Evolutionary conservation across 2,329 filamentous ascomycete species (phyloP), one percentile per base, ranked within the genome.

Genomic region (Leptosphaerulina australis): DNA sequence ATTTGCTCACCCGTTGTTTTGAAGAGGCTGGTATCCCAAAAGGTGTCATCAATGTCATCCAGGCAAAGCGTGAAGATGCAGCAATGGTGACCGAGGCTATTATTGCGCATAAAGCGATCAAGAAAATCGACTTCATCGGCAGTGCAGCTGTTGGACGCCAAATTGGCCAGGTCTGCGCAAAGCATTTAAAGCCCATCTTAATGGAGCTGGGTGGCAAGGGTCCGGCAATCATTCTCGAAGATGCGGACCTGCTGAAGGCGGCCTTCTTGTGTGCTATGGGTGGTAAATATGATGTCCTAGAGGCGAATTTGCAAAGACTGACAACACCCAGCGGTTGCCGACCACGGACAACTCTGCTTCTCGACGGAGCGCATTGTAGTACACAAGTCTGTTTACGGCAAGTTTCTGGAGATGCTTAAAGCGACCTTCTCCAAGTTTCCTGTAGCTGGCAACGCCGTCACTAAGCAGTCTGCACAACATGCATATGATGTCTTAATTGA

Each of bases 121-220:
- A 58, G 18, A 91, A 91, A 67, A 78, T 92, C 34, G 87, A 86
- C 44, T 93, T 92, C 61, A 92, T 89, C 0, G 89, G 89, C n/a
- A 88, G 83, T 66, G 89, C 88, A 0, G 73, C 76, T 0, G 82
- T 91, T 0, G 89, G 89, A 4, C 81, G 82, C 28, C 83, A 89
- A 64, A 83, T 95, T 50, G 88, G 83, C 4, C 77, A 80, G 26
- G 78, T 83, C 2, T 87, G 88, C 0, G 90, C 87, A 10, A 82
- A 87, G 64, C 75, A 87, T 59, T 76, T 94, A 24, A 95, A 95
- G 77, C 90, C 89, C 0, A 80, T 88, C 0, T 75, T 94, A 2
- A 80, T 94, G 63, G 91, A 95, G 71, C 77, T 95, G 1, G 91
- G 91, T 3, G 90, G 90, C 28, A 95, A 95, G 70, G 87, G 88